Conservation (phyloP, 768 basidiomycete genomes). For the Piloderma croceum region DNA sequence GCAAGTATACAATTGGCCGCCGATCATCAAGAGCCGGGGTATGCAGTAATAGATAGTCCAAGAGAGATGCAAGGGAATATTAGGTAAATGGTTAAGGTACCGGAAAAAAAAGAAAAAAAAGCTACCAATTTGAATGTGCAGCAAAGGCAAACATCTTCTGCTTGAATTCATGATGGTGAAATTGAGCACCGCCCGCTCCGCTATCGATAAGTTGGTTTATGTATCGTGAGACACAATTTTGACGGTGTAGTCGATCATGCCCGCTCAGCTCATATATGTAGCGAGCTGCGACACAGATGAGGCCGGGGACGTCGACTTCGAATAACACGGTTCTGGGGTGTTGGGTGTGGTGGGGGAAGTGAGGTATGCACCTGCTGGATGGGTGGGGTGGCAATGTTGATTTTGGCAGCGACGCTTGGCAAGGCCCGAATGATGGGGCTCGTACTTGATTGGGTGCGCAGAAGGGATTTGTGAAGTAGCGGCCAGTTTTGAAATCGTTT, state of each 20-base stretch:
- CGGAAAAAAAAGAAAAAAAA: too few relatives aligned
- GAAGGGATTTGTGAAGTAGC: slow-evolving; percentile 37
- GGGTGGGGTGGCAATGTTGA: slow-evolving; percentile 21
- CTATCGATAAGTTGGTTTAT: slow-evolving; percentile 27
- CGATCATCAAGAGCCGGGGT: too few relatives aligned
- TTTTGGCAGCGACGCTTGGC: slow-evolving; percentile 29
- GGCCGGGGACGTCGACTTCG: slow-evolving; percentile 50
- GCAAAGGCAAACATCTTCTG: slow-evolving; percentile 63
- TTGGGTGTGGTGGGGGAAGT: slow-evolving; percentile 44
- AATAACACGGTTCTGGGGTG: slow-evolving; percentile 50
- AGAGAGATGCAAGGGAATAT: too few relatives aligned
- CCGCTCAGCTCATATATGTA: too few relatives aligned
- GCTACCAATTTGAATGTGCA: slow-evolving; percentile 56
- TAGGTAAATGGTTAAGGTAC: too few relatives aligned
- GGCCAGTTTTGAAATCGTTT: slow-evolving; percentile 58
- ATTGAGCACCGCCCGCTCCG: slow-evolving; percentile 19
- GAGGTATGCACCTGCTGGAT: slow-evolving; percentile 22
- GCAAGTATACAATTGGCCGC: too few relatives aligned
- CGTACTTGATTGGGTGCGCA: slow-evolving; percentile 34
- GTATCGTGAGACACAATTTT: slow-evolving; percentile 39
- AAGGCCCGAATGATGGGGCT: slow-evolving; percentile 42
- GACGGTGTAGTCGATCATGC: slow-evolving; percentile 45
- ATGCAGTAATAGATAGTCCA: too few relatives aligned
- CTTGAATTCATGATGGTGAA: slow-evolving; percentile 47
- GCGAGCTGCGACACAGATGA: slow-evolving; percentile 60